A percentile compares a stretch with the other conserved stretches of the same genome.
Conservation (phyloP, 768 basidiomycete species). For the Pluteus cervinus region DNA sequence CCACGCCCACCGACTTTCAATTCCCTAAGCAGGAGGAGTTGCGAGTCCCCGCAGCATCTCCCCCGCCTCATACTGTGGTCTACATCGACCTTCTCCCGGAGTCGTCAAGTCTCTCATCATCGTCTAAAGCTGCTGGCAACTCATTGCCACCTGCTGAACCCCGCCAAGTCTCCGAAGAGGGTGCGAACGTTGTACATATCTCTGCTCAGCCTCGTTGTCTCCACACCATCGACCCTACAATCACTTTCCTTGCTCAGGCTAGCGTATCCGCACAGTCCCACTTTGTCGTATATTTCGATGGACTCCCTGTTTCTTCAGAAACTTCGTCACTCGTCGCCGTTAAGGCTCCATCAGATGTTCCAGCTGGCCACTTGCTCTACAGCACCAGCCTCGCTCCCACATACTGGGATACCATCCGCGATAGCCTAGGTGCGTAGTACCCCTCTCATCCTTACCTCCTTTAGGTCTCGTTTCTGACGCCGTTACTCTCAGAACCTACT, state of each 20-base stretch:
- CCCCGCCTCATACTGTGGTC: conserved; percentile 28
- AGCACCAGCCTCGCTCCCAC: conserved; percentile 54
- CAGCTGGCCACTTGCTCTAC: conserved; percentile 41
- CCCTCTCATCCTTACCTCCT: conserved; percentile 2
- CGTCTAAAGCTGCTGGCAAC: conserved; percentile 4
- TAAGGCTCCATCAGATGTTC: conserved; percentile 18
- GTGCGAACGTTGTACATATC: conserved; percentile 25
- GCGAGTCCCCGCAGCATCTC: too few relatives aligned
- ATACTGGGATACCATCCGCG: conserved; percentile 58
- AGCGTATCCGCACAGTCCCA: conserved; percentile 45
- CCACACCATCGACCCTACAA: conserved; percentile 56
- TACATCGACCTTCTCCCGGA: conserved; percentile 42
- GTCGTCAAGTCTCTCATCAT: conserved; percentile 8
- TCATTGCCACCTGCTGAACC: conserved; percentile 9
- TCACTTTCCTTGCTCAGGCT: conserved; percentile 52
- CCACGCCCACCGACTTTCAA: conserved; percentile 33
- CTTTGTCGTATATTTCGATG: conserved; percentile 49
- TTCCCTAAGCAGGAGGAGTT: too few relatives aligned
- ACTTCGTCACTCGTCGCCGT: conserved; percentile 26
- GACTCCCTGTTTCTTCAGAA: conserved; percentile 47
- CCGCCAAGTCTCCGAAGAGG: conserved; percentile 7
- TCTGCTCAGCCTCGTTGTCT: conserved; percentile 49
- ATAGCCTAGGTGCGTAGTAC: conserved; percentile 49
- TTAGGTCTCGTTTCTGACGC: conserved; percentile 7
- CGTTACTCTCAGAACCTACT: conserved; percentile 47